phyloP scores from a whole-genome alignment of 306 rosid species.

The Senna tora region DNA sequence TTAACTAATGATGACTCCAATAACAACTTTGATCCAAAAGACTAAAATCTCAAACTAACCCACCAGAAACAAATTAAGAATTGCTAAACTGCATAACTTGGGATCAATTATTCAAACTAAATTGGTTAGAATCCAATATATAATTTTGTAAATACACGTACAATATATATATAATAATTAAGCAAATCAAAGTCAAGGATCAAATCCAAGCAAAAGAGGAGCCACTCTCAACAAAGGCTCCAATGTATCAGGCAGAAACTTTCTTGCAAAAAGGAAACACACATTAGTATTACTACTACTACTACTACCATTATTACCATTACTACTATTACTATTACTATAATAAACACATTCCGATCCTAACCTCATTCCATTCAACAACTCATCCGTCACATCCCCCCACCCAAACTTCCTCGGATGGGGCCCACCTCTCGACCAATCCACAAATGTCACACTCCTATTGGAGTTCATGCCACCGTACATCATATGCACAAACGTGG shows the following conservation, averaged over 20 bases:
- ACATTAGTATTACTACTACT: slow-evolving; percentile 49
- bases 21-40: no score
- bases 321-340: slow-evolving; percentile 42
- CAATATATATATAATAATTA: no score
- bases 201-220: slow-evolving; percentile 51
- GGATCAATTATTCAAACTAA: no score
- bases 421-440: slow-evolving; percentile 66
- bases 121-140: no score
- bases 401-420: slow-evolving; percentile 51
- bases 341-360: slow-evolving; percentile 46
- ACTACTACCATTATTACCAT: slow-evolving; percentile 41
- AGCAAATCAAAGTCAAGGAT: no score
- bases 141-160: no score
- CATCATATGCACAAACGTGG: slow-evolving; percentile 51
- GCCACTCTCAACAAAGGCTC: slow-evolving; percentile 53
- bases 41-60: no score
- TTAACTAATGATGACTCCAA: no score
- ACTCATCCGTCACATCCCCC: slow-evolving; percentile 46
- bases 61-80: no score
- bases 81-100: no score
- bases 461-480: slow-evolving; percentile 41
- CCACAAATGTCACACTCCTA: slow-evolving; percentile 60
- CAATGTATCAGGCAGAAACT: slow-evolving; percentile 55
- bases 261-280: slow-evolving; percentile 69
- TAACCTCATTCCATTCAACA: slow-evolving; percentile 52